Evolutionary conservation across 257 asterid species (phyloP).

Genomic region (Salvia hispanica): DNA sequence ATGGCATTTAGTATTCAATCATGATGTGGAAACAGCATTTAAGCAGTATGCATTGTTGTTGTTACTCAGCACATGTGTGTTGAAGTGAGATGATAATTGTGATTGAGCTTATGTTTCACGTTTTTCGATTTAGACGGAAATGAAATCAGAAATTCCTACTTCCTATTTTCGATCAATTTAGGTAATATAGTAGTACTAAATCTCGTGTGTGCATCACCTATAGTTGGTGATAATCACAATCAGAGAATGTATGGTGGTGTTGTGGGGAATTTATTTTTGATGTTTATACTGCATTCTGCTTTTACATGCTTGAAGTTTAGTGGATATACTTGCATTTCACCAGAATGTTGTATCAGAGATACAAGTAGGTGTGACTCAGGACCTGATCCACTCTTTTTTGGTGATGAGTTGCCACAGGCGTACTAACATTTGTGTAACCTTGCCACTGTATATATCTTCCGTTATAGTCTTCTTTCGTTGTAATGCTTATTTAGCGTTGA

Average conservation of each 20-base stretch:
- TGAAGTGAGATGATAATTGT: not conserved
- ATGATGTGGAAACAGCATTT: constrained; percentile 4
- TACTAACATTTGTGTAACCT: constrained; percentile 4
- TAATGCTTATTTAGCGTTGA: constrained; percentile 48
- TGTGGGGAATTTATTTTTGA: too few relatives aligned
- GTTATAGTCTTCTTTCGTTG: constrained; percentile 1
- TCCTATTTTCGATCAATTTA: too few relatives aligned
- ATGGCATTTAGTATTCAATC: not conserved
- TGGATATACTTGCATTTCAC: not conserved
- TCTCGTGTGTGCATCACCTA: too few relatives aligned
- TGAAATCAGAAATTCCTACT: not conserved
- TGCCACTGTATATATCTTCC: not conserved
- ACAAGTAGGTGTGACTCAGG: constrained; percentile 14
- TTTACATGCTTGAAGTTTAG: not conserved
- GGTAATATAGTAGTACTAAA: too few relatives aligned
- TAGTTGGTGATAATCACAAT: too few relatives aligned
- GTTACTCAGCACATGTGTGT: constrained; percentile 1
- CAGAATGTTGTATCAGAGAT: constrained; percentile 4
- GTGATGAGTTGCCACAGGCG: not conserved
- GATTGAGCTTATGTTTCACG: not conserved
- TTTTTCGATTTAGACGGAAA: not conserved
- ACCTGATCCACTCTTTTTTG: constrained; percentile 10
- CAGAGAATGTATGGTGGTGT: too few relatives aligned
- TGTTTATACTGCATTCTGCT: not conserved
- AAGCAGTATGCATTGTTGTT: not conserved